phyloP scores from a whole-genome alignment of 495 filamentous ascomycete genomes.

The Venustampulla echinocandica region DNA sequence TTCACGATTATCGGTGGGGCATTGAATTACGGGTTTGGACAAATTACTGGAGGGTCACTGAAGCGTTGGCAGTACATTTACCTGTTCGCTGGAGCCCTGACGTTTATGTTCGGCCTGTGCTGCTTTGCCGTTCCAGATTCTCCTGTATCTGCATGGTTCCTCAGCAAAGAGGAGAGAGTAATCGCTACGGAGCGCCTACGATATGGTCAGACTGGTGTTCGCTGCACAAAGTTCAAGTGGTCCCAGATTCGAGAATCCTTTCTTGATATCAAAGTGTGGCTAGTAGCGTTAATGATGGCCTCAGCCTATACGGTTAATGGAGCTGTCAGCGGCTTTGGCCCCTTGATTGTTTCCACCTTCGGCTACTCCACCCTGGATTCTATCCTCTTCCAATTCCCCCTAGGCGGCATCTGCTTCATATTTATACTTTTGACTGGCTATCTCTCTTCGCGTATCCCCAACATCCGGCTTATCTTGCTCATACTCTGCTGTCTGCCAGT shows the following conservation, averaged over 20 bases:
- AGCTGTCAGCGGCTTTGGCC: conserved; percentile 67
- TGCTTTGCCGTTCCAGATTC: conserved; percentile 54
- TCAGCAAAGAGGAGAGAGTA: conserved; percentile 42
- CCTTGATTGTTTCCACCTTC: conserved; percentile 66
- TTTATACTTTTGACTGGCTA: conserved; percentile 58
- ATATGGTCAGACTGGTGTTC: conserved; percentile 51
- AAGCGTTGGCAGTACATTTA: conserved; percentile 63
- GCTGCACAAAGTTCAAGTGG: conserved; percentile 51
- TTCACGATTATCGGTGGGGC: conserved; percentile 62
- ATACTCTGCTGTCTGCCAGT: conserved; percentile 59
- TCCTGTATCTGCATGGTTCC: conserved; percentile 46
- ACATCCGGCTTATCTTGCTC: conserved; percentile 56
- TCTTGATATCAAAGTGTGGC: conserved; percentile 52
- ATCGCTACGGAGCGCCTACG: conserved; percentile 47
- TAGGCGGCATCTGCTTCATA: conserved; percentile 55
- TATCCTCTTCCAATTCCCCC: conserved; percentile 65
- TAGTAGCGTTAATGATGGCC: conserved; percentile 52
- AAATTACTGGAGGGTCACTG: conserved; percentile 47
- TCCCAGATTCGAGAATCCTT: conserved; percentile 49
- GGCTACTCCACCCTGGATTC: conserved; percentile 56
- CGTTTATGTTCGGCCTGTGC: conserved; percentile 54
- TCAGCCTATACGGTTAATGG: conserved; percentile 64
- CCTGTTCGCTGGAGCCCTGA: conserved; percentile 53
- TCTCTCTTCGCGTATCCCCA: conserved; percentile 47
- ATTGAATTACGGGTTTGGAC: conserved; percentile 62